Conservation (phyloP, 495 filamentous ascomycete genomes). For the Aspergillus homomorphus region DNA sequence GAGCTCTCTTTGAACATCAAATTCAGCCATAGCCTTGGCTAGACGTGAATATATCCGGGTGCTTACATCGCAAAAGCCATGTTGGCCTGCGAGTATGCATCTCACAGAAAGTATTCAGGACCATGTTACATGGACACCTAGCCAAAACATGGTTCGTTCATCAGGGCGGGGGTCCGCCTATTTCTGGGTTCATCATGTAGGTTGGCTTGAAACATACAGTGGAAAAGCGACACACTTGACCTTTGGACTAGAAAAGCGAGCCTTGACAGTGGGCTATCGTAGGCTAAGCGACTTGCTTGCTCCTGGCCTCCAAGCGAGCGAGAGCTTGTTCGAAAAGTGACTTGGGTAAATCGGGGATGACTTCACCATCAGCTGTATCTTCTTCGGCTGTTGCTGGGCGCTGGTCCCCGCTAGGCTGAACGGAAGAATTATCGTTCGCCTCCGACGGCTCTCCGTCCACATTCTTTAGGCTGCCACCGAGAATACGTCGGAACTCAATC, state of each 20-base stretch:
- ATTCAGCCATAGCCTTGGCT: constrained; percentile 11
- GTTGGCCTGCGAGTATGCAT: constrained; percentile 33
- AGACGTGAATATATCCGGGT: constrained; percentile 16
- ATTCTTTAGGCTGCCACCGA: constrained; percentile 35
- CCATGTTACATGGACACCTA: neutral
- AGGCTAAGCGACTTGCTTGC: constrained; percentile 10
- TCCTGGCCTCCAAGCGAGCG: constrained; percentile 34
- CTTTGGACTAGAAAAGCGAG: neutral
- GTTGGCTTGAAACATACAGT: neutral
- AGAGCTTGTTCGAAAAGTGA: constrained; percentile 54
- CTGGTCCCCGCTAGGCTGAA: constrained; percentile 6
- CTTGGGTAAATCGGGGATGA: constrained; percentile 53
- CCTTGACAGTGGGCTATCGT: neutral
- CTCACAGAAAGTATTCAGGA: neutral
- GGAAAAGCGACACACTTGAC: too few relatives aligned
- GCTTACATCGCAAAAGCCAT: constrained; percentile 30
- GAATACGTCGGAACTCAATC: constrained; percentile 50
- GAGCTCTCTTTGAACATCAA: constrained; percentile 52
- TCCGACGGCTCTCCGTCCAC: constrained; percentile 11
- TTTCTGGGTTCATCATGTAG: constrained; percentile 35
- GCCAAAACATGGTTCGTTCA: neutral
- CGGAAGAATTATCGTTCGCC: constrained; percentile 1
- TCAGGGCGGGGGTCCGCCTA: constrained; percentile 20
- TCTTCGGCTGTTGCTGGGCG: constrained; percentile 11
- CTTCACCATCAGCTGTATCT: constrained; percentile 32